Conservation (phyloP, 768 basidiomycete species). For the Suillus subalutaceus region DNA sequence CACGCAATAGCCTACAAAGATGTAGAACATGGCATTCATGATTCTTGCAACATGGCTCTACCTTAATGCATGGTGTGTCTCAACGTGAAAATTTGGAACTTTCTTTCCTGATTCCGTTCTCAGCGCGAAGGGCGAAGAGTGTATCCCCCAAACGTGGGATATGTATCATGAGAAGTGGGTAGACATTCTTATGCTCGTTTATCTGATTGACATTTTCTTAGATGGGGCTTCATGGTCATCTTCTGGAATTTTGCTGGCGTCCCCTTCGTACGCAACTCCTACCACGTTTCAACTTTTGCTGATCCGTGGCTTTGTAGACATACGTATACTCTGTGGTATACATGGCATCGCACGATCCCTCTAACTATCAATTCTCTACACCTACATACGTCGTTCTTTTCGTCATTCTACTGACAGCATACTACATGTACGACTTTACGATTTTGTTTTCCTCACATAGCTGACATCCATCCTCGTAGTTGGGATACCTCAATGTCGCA, state of each 20-base stretch:
- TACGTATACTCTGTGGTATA: constrained; percentile 98
- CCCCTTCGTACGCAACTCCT: constrained; percentile 70
- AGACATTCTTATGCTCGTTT: constrained; percentile 1
- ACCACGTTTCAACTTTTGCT: neutral
- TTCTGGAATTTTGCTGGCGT: constrained; percentile 98
- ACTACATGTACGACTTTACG: constrained; percentile 63
- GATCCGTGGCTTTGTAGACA: constrained; percentile 50
- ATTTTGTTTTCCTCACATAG: constrained; percentile 5
- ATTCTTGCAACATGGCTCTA: constrained; percentile 95
- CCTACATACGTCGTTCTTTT: constrained; percentile 73
- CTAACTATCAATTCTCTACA: constrained; percentile 84
- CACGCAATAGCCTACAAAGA: neutral
- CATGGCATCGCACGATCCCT: constrained; percentile 94
- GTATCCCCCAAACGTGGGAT: constrained; percentile 97
- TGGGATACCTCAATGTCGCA: constrained; percentile 97
- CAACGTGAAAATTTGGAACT: neutral
- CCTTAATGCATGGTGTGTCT: constrained; percentile 83
- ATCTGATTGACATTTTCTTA: constrained; percentile 23
- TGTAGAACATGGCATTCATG: constrained; percentile 96
- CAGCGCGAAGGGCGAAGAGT: constrained; percentile 91
- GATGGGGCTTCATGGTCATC: constrained; percentile 96
- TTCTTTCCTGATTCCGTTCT: constrained; percentile 9
- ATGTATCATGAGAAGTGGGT: constrained; percentile 96
- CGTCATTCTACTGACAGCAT: constrained; percentile 75
- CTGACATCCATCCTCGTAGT: constrained; percentile 41